phyloP scores from a whole-genome alignment of 106 monocot genomes.

The Hemerocallis citrina region DNA sequence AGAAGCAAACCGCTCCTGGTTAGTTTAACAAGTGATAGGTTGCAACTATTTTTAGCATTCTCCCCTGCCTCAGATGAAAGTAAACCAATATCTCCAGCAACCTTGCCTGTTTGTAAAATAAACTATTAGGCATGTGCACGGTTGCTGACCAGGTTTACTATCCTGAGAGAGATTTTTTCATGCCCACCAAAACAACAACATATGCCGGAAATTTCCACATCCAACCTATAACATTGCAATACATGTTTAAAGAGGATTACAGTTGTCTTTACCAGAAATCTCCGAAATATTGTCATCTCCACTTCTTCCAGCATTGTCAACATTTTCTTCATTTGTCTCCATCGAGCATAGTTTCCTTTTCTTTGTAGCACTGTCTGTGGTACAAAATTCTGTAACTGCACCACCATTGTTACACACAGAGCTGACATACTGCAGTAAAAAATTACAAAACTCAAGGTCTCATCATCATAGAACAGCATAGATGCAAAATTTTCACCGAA shows the following conservation, averaged over 20 bases:
- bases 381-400: conserved; percentile 15
- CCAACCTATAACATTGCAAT: no score
- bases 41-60: conserved; percentile 2
- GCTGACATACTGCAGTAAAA: conserved; percentile 39
- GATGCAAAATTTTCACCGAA: background rate
- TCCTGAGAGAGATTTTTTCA: background rate
- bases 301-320: conserved; percentile 7
- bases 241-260: no score
- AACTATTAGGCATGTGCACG: background rate
- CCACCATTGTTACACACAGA: conserved; percentile 5
- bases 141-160: background rate
- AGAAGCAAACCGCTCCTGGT: conserved; percentile 77
- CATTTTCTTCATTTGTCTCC: conserved; percentile 11
- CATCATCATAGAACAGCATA: background rate
- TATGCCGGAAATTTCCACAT: no score
- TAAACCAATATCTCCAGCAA: conserved; percentile 10
- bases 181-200: background rate
- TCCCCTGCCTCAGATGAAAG: conserved; percentile 8
- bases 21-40: conserved; percentile 77
- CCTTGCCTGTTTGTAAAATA: conserved; percentile 24
- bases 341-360: conserved; percentile 49
- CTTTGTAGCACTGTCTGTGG: conserved; percentile 26
- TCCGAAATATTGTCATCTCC: conserved; percentile 8
- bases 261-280: conserved; percentile 28
- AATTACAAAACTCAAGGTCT: background rate